Conservation (phyloP, 116 monocot species). For the Papilionanthe hybrid region DNA sequence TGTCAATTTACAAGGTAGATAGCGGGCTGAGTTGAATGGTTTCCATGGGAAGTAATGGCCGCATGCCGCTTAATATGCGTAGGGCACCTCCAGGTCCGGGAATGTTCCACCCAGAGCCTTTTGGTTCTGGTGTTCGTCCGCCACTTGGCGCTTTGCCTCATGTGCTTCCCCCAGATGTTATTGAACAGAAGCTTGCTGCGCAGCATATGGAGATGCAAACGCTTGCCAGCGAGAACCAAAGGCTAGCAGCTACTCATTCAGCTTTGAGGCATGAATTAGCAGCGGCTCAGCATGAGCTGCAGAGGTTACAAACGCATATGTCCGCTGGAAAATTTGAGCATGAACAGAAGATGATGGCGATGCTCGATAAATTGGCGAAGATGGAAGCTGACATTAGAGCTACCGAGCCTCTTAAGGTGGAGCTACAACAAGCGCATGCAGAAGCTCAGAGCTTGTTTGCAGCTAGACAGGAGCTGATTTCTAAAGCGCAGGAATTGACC, state of each 20-base stretch:
- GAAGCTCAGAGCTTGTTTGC: constrained; percentile 42
- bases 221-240: constrained; percentile 51
- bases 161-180: constrained; percentile 48
- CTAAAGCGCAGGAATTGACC: constrained; percentile 42
- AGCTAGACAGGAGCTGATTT: constrained; percentile 41
- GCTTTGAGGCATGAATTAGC: constrained; percentile 60
- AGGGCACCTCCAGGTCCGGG: constrained; percentile 41
- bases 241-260: constrained; percentile 49
- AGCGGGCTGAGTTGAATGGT: background rate
- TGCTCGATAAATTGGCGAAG: constrained; percentile 51
- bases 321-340: constrained; percentile 35
- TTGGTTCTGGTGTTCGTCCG: constrained; percentile 38
- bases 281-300: constrained; percentile 51
- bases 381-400: constrained; percentile 63
- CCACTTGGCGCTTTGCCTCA: constrained; percentile 51
- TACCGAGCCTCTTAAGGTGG: constrained; percentile 34
- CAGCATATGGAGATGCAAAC: constrained; percentile 59
- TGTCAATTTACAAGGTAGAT: background rate
- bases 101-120: constrained; percentile 48
- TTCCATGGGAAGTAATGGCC: constrained; percentile 72
- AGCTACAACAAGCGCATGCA: constrained; percentile 44
- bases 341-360: constrained; percentile 44
- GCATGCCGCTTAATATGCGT: constrained; percentile 35
- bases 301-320: constrained; percentile 45
- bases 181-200: constrained; percentile 63